A percentile compares a stretch with the other conserved stretches of the same genome.
These are phyloP conservation scores for Arthroderma sp. DNA, from an alignment of 2,329 filamentous ascomycete genomes.

Conservation along the genomic window DNA sequence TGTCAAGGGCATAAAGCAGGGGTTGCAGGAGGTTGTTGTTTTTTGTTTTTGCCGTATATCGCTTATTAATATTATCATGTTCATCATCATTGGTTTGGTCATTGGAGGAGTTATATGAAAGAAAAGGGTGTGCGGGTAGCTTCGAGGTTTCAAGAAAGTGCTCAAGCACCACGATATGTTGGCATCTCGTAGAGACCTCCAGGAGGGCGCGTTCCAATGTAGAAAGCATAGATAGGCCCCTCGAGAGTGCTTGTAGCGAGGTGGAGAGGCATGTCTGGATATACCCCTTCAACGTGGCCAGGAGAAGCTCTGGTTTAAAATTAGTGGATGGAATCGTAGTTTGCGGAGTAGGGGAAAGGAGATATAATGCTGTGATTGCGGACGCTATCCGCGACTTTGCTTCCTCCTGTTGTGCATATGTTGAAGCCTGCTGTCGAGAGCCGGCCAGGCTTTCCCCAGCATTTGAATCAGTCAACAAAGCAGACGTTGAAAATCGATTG, in stretches of 20 bases:
- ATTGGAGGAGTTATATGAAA: slow-evolving; percentile 22
- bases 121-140: slow-evolving; percentile 54
- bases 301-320: slow-evolving; percentile 56
- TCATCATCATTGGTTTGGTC: slow-evolving; percentile 14
- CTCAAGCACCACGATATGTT: slow-evolving; percentile 83
- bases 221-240: slow-evolving; percentile 67
- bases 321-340: slow-evolving; percentile 32
- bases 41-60: slow-evolving; percentile 9
- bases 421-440: slow-evolving; percentile 22
- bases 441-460: slow-evolving; percentile 7
- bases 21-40: slow-evolving; percentile 52
- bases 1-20: slow-evolving; percentile 68
- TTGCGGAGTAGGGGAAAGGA: slow-evolving; percentile 57
- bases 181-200: slow-evolving; percentile 72
- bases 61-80: slow-evolving; percentile 25
- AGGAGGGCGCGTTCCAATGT: slow-evolving; percentile 67
- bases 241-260: slow-evolving; percentile 59
- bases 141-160: slow-evolving; percentile 57
- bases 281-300: slow-evolving; percentile 67
- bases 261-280: slow-evolving; percentile 69
- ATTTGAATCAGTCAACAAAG: slow-evolving; percentile 25
- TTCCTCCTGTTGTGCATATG: slow-evolving; percentile 55
- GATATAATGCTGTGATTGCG: slow-evolving; percentile 62
- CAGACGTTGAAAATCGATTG: slow-evolving; percentile 67
- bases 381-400: slow-evolving; percentile 59